Base-by-base conservation (phyloP, 148 eudicot genomes). In the Hydrangea macrophylla region DNA sequence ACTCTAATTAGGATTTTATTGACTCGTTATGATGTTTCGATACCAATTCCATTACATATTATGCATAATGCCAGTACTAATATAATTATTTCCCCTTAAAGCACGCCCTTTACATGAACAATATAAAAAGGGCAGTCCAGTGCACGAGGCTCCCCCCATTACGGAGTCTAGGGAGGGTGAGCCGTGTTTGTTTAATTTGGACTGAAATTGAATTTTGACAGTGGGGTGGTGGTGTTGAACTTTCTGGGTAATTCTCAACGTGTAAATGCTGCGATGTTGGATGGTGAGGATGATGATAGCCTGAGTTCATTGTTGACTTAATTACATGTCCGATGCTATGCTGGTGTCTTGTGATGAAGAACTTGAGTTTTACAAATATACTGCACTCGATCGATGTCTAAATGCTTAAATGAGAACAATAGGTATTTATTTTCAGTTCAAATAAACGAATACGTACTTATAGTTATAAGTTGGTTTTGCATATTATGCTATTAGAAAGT, bases 341-440 rank as follows among this genome's bases (percentile, higher is more conserved):
- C 17, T 73, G 25, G 78, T 69, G 50, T 78, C 83, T n/a, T 77
- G 67, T 55, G 70, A 32, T 56, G 84, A 80, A 74, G 97, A 90
- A 51, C 83, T 88, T 60, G 71, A 68, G 58, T 56, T 64, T 22
- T 87, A 78, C 30, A 86, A 81, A 54, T 97, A 87, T 55, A 72
- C 72, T 64, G 67, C 85, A 50, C 89, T 94, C 78, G 99, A 94
- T 79, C 85, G 76, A 71, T 62, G 74, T 54, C 73, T 94, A 33
- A 93, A 90, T 76, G 85, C 78, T 70, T 76, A 39, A 90, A 71
- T 48, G 99, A 94, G 83, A 94, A 90, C n/a, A n/a, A n/a, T 78
- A 82, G 97, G 97, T 90, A 55, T 10, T 53, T 62, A 24, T 4
- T 50, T 28, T 57, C 0, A 0, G 44, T 73, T 56, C 31, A 22